Conservation (phyloP, 352 stramenopile species). For the Pythium aquatile region DNA sequence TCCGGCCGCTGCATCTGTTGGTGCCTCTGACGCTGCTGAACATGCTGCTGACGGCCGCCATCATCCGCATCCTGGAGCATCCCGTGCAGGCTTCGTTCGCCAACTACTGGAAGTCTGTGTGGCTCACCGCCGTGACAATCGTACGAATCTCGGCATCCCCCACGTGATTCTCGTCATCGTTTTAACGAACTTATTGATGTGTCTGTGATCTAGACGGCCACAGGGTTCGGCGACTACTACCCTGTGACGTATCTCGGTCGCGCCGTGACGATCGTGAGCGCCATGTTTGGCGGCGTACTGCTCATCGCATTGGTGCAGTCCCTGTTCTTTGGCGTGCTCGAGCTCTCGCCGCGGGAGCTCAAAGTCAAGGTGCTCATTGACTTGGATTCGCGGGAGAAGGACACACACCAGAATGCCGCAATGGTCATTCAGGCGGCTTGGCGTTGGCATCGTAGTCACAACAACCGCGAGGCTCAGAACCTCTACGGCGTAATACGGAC, state of each 20-base stretch:
- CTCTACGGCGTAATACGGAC: conserved; percentile 32
- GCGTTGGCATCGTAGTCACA: conserved; percentile 14
- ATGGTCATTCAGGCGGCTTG: conserved; percentile 50
- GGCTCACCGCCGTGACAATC: conserved; percentile 66
- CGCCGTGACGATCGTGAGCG: conserved; percentile 51
- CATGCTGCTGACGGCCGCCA: conserved; percentile 57
- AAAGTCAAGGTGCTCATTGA: conserved; percentile 73
- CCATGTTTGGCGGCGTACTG: conserved; percentile 69
- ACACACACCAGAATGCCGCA: conserved; percentile 39
- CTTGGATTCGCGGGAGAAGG: conserved; percentile 51
- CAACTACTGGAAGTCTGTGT: conserved; percentile 73
- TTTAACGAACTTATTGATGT: not conserved
- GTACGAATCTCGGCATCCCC: conserved; percentile 31
- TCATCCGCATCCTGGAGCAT: conserved; percentile 72
- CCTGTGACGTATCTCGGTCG: conserved; percentile 67
- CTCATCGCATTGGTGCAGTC: conserved; percentile 74
- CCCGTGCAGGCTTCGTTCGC: conserved; percentile 58
- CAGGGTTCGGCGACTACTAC: conserved; percentile 71
- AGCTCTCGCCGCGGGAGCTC: conserved; percentile 59
- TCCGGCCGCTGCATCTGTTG: conserved; percentile 57
- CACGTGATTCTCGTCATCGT: not conserved
- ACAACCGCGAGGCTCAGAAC: conserved; percentile 13
- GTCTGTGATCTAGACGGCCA: conserved; percentile 49
- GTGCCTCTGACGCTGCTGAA: conserved; percentile 54
- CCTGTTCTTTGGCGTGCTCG: conserved; percentile 73